Conservation (phyloP, 1,139 yeast genomes). For the Yamadazyma songkhlaensis region DNA sequence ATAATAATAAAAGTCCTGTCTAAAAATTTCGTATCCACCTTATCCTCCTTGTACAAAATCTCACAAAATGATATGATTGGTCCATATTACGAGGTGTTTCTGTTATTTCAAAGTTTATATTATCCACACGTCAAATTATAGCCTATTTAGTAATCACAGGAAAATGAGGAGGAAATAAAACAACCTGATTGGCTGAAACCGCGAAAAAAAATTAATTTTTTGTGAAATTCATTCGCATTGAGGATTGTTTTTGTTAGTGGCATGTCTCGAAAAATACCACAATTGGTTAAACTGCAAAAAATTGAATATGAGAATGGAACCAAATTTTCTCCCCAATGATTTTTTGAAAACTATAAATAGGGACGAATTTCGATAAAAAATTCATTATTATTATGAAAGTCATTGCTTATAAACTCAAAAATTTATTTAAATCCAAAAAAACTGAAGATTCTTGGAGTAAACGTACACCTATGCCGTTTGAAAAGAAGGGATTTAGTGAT, state of each 20-base stretch:
- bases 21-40: not conserved
- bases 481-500: no score
- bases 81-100: not conserved
- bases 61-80: not conserved
- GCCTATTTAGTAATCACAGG: not conserved
- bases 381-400: no score
- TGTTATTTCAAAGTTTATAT: no score
- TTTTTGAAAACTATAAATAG: conserved; percentile 8
- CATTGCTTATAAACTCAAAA: no score
- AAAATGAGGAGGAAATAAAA: not conserved
- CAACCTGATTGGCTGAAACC: not conserved
- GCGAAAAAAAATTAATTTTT: not conserved
- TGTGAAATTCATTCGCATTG: not conserved
- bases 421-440: no score
- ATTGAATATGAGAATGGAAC: no score
- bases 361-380: conserved; percentile 3
- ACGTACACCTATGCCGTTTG: no score
- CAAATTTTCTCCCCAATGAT: conserved; percentile 15
- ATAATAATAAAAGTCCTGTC: not conserved
- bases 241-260: no score
- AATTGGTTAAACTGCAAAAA: no score
- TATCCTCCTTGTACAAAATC: not conserved
- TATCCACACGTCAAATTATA: no score
- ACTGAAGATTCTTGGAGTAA: no score
- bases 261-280: no score